Base-by-base conservation (phyloP, 805 yeast genomes). In the Spathaspora gorwiae region DNA sequence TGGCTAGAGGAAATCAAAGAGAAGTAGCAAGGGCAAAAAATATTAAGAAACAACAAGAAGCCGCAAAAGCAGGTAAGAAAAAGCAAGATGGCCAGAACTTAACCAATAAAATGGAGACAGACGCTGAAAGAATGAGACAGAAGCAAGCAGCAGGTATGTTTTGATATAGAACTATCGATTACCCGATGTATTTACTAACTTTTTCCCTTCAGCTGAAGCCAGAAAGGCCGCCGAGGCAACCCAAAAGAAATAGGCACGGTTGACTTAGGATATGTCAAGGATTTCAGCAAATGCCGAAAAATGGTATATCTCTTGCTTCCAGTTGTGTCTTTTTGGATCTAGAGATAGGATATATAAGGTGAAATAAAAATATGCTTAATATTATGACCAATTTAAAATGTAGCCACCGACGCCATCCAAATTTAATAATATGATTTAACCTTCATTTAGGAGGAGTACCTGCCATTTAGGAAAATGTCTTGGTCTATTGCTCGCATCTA, bases 1-100 rank as follows among this genome's bases (percentile, higher is more conserved):
- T 92, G 97, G 84, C 96, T 43, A 80, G 99, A 73, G 99, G 99
- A 30, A 94, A 92, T 66, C 98, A 94, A 69, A 80, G 99, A 65
- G 99, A 92, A 35, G 77, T 87, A 56, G 97, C 97, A 30, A 79
- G 99, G 62, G 87, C 83, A 49, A 92, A 87, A 70, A 88, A 87
- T 67, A 63, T 71, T 64, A 94, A 92, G 73, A 92, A 92, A 66
- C 83, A 78, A 57, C 83, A 80, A 51, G 84, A 79, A 38, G 70
- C 68, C 30, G 74, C 77, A 48, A 84, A 84, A 69, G 32, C 32
- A 9, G 55, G 48, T 19, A 87, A 88, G 70, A 80, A 80, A 57
- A 76, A 71, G 7, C 98, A 97, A 26, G 96, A 89, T 61, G 92
- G 96, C 34, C 9, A 29, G 12, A 9, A 9, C 12, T 29, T 29